Conservation (phyloP, 208 protist genomes). For the Naegleria lovaniensis region DNA sequence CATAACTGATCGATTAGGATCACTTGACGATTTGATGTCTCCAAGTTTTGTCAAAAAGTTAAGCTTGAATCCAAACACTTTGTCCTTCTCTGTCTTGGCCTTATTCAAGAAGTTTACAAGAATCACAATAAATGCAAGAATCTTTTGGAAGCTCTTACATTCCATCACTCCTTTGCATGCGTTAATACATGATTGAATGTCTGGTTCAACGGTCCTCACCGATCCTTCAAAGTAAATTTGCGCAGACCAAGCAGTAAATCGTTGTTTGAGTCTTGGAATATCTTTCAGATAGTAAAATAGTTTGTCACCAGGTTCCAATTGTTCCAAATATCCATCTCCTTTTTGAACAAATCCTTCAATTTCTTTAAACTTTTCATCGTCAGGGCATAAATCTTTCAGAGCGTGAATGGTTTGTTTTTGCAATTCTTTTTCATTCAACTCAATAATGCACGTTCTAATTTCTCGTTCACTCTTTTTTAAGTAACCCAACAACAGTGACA, state of each 20-base stretch:
- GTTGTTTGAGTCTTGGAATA: constrained; percentile 10
- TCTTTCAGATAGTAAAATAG: background rate
- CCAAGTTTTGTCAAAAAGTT: background rate
- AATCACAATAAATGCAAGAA: background rate
- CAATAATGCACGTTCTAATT: background rate
- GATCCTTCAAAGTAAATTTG: background rate
- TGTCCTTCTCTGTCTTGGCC: background rate
- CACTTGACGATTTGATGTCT: background rate
- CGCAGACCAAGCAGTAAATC: background rate
- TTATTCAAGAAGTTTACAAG: constrained; percentile 10
- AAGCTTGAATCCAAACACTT: background rate
- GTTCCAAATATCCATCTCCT: background rate
- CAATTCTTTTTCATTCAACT: background rate
- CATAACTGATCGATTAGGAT: background rate
- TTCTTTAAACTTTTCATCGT: background rate
- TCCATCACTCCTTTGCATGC: background rate
- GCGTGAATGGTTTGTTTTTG: background rate
- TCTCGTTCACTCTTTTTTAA: background rate
- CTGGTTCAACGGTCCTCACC: background rate
- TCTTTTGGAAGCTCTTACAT: background rate
- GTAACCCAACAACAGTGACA: background rate
- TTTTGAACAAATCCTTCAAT: background rate
- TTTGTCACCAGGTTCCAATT: background rate
- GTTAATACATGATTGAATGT: background rate
- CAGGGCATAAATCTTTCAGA: background rate